Evolutionary conservation across 2,329 filamentous ascomycete species (phyloP).

Genomic region (Hypomyces perniciosus): DNA sequence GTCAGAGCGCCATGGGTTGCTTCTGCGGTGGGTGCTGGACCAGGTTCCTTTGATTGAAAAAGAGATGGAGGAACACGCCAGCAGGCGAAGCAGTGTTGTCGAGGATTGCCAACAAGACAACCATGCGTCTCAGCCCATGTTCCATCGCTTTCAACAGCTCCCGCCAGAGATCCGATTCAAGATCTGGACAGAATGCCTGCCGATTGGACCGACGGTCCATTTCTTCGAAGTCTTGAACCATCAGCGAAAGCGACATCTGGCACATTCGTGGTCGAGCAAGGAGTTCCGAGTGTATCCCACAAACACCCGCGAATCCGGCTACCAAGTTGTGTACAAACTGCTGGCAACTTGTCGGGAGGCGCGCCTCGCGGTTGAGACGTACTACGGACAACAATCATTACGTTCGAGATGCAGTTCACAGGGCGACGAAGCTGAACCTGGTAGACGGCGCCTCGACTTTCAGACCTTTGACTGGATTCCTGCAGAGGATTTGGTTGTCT

Average conservation of each 20-base stretch:
- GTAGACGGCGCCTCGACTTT: not conserved
- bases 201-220: slow-evolving; percentile 4
- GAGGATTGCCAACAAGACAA: not conserved
- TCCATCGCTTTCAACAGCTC: slow-evolving; percentile 1
- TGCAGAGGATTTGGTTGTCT: slow-evolving; percentile 3
- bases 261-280: slow-evolving; percentile 6
- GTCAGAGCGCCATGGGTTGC: slow-evolving; percentile 15
- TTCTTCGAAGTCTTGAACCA: slow-evolving; percentile 11
- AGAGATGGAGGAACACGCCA: slow-evolving; percentile 11
- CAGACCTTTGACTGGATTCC: slow-evolving; percentile 12
- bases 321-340: slow-evolving; percentile 5
- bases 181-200: slow-evolving; percentile 8
- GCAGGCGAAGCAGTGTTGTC: not conserved
- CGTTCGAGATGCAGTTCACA: not conserved
- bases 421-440: not conserved
- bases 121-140: not conserved
- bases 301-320: slow-evolving; percentile 7
- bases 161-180: slow-evolving; percentile 8
- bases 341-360: slow-evolving; percentile 5
- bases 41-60: slow-evolving; percentile 16
- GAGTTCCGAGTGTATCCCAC: slow-evolving; percentile 9
- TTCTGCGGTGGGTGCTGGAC: slow-evolving; percentile 17
- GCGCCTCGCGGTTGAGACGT: not conserved
- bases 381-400: slow-evolving; percentile 1
- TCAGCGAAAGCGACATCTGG: slow-evolving; percentile 5